Evolutionary conservation across 306 rosid species (phyloP).

Genomic region (Castanopsis chinensis): DNA sequence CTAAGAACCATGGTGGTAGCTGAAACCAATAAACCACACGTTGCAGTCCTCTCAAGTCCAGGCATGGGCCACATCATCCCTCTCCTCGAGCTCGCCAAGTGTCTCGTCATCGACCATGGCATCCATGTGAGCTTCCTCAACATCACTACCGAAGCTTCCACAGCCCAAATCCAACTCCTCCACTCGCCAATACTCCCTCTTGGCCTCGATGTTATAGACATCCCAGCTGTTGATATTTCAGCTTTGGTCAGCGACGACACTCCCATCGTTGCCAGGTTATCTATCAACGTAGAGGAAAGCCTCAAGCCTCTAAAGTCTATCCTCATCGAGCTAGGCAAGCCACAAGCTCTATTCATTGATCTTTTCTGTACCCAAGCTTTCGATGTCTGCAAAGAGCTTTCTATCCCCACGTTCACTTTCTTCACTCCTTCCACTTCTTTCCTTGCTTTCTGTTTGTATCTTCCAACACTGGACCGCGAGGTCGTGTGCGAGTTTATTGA

Average conservation of each 20-base stretch:
- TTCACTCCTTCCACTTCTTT: slow-evolving; percentile 35
- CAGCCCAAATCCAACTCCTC: slow-evolving; percentile 34
- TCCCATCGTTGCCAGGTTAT: slow-evolving; percentile 12
- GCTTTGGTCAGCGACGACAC: slow-evolving; percentile 1
- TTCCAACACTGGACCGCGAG: slow-evolving; percentile 42
- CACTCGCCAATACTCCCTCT: slow-evolving; percentile 29
- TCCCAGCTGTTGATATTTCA: slow-evolving; percentile 28
- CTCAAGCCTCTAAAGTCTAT: slow-evolving; percentile 19
- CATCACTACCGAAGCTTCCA: slow-evolving; percentile 49
- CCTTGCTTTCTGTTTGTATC: slow-evolving; percentile 34
- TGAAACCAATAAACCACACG: background rate
- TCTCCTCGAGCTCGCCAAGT: slow-evolving; percentile 31
- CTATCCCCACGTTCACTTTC: slow-evolving; percentile 33
- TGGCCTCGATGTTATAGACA: slow-evolving; percentile 31
- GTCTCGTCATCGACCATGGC: slow-evolving; percentile 31
- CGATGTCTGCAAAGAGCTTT: slow-evolving; percentile 27
- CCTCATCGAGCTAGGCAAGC: slow-evolving; percentile 18
- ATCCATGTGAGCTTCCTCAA: slow-evolving; percentile 43
- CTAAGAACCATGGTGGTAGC: background rate
- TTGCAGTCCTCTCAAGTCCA: slow-evolving; percentile 43
- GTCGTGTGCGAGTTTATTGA: slow-evolving; percentile 44
- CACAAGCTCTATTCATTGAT: slow-evolving; percentile 37
- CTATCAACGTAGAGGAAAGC: slow-evolving; percentile 22
- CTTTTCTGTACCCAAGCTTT: slow-evolving; percentile 48
- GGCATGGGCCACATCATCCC: slow-evolving; percentile 53